Evolutionary conservation across 768 basidiomycete species (phyloP).

Genomic region (Psilocybe azurescens): DNA sequence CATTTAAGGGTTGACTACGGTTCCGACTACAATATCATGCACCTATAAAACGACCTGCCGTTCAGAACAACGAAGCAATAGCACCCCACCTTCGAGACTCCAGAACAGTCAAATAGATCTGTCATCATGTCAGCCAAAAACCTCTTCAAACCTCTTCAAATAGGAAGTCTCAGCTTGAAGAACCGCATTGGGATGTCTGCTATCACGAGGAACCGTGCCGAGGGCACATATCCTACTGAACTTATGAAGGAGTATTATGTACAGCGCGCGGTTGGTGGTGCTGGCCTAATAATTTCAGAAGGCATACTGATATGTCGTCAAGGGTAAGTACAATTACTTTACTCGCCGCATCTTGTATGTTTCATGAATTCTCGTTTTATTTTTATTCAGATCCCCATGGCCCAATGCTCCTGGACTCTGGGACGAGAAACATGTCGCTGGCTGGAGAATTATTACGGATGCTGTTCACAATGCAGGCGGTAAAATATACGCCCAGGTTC

Average conservation of each 20-base stretch:
- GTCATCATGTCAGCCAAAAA: slow-evolving; percentile 10
- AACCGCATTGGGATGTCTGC: slow-evolving; percentile 49
- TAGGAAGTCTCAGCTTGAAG: slow-evolving; percentile 40
- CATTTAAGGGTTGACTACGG: no score
- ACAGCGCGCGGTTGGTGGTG: slow-evolving; percentile 41
- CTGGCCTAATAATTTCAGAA: slow-evolving; percentile 46
- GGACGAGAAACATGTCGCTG: slow-evolving; percentile 46
- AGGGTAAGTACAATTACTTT: slow-evolving; percentile 36
- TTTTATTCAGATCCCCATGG: slow-evolving; percentile 43
- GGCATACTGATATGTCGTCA: slow-evolving; percentile 45
- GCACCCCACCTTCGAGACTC: background rate
- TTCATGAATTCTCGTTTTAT: background rate
- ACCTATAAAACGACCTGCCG: no score
- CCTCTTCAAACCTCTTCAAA: slow-evolving; percentile 37
- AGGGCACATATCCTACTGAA: slow-evolving; percentile 40
- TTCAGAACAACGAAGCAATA: background rate
- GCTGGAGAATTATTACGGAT: slow-evolving; percentile 51
- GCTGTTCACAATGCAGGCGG: slow-evolving; percentile 51
- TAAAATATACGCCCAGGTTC: slow-evolving; percentile 46
- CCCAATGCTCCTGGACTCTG: slow-evolving; percentile 51
- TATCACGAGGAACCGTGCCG: slow-evolving; percentile 45
- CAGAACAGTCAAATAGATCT: background rate
- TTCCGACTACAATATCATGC: no score
- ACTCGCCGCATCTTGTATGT: background rate
- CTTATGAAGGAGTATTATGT: slow-evolving; percentile 46